Evolutionary conservation across 139 green algal species (phyloP).

Genomic region (Gonium pectorale): DNA sequence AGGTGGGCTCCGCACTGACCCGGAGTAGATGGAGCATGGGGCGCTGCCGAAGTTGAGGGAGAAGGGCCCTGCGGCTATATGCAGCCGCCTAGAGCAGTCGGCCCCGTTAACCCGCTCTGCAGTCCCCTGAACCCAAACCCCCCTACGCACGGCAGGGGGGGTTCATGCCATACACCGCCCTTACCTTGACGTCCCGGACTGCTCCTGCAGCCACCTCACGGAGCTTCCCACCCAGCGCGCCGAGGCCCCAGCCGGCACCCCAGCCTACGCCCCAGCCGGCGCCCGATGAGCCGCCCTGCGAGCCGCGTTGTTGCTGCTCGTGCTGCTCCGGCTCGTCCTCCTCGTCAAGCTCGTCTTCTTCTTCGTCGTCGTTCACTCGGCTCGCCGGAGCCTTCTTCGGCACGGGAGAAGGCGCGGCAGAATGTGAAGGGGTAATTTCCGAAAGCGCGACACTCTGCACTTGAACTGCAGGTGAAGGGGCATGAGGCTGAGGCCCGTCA

Average conservation of each 20-base stretch:
- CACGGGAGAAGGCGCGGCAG: background rate
- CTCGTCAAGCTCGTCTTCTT: background rate
- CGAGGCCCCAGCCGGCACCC: conserved; percentile 49
- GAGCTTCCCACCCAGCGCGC: conserved; percentile 38
- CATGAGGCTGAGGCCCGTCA: too few species aligned
- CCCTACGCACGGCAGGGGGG: too few species aligned
- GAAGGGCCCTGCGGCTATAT: too few species aligned
- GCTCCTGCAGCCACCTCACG: conserved; percentile 45
- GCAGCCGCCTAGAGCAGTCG: too few species aligned
- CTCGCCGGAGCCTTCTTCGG: background rate
- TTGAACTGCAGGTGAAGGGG: too few species aligned
- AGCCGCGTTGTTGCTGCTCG: conserved; percentile 21
- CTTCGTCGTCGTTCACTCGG: background rate
- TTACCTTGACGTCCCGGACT: conserved; percentile 52
- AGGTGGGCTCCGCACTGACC: too few species aligned
- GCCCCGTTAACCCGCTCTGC: too few species aligned
- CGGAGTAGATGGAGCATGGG: too few species aligned
- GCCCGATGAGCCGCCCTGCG: background rate
- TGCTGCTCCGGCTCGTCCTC: background rate
- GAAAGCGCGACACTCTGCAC: too few species aligned
- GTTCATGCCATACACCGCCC: too few species aligned
- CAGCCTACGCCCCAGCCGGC: conserved; percentile 20
- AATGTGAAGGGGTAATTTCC: conserved; percentile 2
- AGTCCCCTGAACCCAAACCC: too few species aligned
- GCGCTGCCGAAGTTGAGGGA: too few species aligned